These are phyloP conservation scores for Fusarium sp. DNA, from an alignment of 2,329 filamentous ascomycete species.

Conservation along the genomic window DNA sequence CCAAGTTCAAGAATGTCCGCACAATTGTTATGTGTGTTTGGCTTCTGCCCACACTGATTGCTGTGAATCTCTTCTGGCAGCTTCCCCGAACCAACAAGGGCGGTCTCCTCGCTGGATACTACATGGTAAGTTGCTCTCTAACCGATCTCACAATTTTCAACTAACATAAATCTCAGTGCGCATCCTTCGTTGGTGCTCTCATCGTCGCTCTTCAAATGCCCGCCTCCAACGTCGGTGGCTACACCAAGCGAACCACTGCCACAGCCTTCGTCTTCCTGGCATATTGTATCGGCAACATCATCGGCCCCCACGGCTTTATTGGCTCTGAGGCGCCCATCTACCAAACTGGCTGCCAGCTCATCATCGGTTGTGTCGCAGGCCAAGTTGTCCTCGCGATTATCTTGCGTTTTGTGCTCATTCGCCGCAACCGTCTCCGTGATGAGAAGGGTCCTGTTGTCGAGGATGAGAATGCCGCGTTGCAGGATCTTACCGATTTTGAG, in stretches of 20 bases:
- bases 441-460: slow-evolving; percentile 36
- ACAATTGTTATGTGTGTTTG: slow-evolving; percentile 65
- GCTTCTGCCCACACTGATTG: slow-evolving; percentile 62
- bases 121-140: slow-evolving; percentile 51
- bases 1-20: slow-evolving; percentile 60
- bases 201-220: slow-evolving; percentile 66
- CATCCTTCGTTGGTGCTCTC: slow-evolving; percentile 63
- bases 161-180: slow-evolving; percentile 36
- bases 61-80: slow-evolving; percentile 62
- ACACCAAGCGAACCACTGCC: slow-evolving; percentile 60
- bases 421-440: slow-evolving; percentile 42
- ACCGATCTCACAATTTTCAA: accelerated
- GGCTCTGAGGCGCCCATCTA: slow-evolving; percentile 61
- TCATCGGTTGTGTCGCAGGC: slow-evolving; percentile 41
- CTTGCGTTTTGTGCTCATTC: slow-evolving; percentile 40
- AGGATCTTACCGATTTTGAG: slow-evolving; percentile 46
- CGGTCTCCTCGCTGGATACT: slow-evolving; percentile 64
- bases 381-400: slow-evolving; percentile 34
- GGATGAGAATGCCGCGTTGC: slow-evolving; percentile 32
- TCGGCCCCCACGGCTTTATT: slow-evolving; percentile 54
- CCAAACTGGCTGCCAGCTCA: slow-evolving; percentile 60
- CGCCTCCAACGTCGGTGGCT: slow-evolving; percentile 60
- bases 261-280: slow-evolving; percentile 60
- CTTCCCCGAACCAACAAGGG: slow-evolving; percentile 55
- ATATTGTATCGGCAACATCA: slow-evolving; percentile 52